Evolutionary conservation across 495 filamentous ascomycete species (phyloP).

Genomic region (Mytilinidion resinicola): DNA sequence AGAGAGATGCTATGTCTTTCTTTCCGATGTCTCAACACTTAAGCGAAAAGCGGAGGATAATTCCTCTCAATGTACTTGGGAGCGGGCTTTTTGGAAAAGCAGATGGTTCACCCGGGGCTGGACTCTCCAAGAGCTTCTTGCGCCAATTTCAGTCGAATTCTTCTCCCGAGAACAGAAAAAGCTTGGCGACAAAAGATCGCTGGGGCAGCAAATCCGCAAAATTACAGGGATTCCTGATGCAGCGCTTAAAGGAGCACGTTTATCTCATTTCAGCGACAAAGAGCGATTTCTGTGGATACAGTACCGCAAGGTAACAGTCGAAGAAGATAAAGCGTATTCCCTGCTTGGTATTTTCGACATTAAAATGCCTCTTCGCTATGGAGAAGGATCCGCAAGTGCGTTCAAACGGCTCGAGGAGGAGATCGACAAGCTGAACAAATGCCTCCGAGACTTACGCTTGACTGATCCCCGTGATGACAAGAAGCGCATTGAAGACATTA

Average conservation of each 20-base stretch:
- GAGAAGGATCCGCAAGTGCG: constrained; percentile 11
- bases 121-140: no score
- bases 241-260: neutral
- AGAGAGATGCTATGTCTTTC: no score
- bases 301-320: constrained; percentile 8
- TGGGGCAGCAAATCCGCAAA: neutral
- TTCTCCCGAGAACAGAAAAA: constrained; percentile 6
- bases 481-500: constrained; percentile 38
- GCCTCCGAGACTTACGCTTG: neutral
- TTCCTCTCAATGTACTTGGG: constrained; percentile 10
- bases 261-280: constrained; percentile 3
- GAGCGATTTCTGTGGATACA: constrained; percentile 12
- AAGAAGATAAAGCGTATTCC: no score
- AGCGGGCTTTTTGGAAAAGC: neutral
- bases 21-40: no score
- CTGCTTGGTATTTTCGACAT: constrained; percentile 21
- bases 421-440: constrained; percentile 1
- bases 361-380: constrained; percentile 9
- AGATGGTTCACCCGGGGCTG: no score
- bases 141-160: constrained; percentile 16
- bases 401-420: constrained; percentile 8
- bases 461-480: no score
- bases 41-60: constrained; percentile 1
- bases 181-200: constrained; percentile 6
- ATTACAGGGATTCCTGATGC: constrained; percentile 6